A percentile compares a stretch with the other conserved stretches of the same genome.
phyloP scores from a whole-genome alignment of 1,139 yeast genomes.

The Suhomyces terraborum region DNA sequence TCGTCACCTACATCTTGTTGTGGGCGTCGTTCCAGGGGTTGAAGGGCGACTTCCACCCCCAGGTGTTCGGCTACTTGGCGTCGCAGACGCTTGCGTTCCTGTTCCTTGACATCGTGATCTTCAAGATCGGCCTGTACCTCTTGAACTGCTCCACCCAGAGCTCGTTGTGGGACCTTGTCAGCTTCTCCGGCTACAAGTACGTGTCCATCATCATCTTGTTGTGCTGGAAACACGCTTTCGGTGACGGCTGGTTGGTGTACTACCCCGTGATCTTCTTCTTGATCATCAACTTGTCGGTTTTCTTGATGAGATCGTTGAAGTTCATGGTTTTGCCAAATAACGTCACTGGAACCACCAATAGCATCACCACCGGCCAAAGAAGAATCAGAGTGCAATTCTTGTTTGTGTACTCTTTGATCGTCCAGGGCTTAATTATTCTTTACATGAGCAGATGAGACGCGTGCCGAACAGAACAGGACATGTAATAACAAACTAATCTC shows the following conservation, averaged over 20 bases:
- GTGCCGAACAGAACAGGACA: background rate
- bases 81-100: slow-evolving; percentile 87
- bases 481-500: background rate
- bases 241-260: slow-evolving; percentile 40
- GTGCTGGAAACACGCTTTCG: slow-evolving; percentile 47
- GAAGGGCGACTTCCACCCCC: slow-evolving; percentile 90
- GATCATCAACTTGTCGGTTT: slow-evolving; percentile 60
- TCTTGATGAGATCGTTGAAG: slow-evolving; percentile 81
- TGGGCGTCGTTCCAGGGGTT: slow-evolving; percentile 88
- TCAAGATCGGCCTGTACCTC: slow-evolving; percentile 47
- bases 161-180: slow-evolving; percentile 74
- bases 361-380: slow-evolving; percentile 65
- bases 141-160: slow-evolving; percentile 55
- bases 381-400: slow-evolving; percentile 84
- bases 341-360: slow-evolving; percentile 49
- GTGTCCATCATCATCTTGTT: slow-evolving; percentile 69
- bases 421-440: slow-evolving; percentile 49
- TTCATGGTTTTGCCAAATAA: slow-evolving; percentile 63
- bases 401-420: slow-evolving; percentile 79
- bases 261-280: slow-evolving; percentile 44
- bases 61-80: slow-evolving; percentile 85
- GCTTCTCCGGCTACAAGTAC: slow-evolving; percentile 94
- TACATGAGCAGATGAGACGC: slow-evolving; percentile 33
- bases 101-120: slow-evolving; percentile 60
- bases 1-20: slow-evolving; percentile 81